Base-by-base conservation (phyloP, 164 flowering plant genomes). In the Buxus sempervirens region DNA sequence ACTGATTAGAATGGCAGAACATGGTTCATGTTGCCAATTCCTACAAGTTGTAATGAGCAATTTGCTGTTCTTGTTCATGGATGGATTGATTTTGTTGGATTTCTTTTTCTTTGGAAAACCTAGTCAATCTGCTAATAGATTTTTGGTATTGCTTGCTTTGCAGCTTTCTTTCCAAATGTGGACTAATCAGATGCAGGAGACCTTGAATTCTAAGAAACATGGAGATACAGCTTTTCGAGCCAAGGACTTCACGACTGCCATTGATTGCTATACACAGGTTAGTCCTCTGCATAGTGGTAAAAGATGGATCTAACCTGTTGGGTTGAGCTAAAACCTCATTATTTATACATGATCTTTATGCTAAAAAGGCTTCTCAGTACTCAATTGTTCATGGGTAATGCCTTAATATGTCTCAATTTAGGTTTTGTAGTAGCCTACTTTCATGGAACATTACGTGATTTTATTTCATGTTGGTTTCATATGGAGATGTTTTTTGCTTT, bases 141-240 rank as follows among this genome's bases (percentile, higher is more conserved):
- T 62, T 20, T 53, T 32, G 48, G 16, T 57, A 3, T 60, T 62
- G 27, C 24, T 27, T n/a, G 13, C 28, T 10, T 27, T 83, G 85
- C 90, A 90, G 96, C 93, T 93, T 68, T 93, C 98, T 42, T 93
- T 93, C 64, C 95, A 90, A 75, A 78, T 93, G 96, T 93, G 98
- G 98, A 88, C 98, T 54, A 86, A 79, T 73, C 95, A 93, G 82
- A 89, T 93, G 88, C 98, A 89, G 74, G 98, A 90, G 69, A 83
- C 93, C 12, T 75, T 90, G 80, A 88, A 86, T 71, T 90, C 83
- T 54, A 93, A 89, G 85, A 93, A 90, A 82, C 89, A 81, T 49
- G 98, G 95, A 41, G 98, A 93, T 73, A 66, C 84, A 19, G 95
- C 98, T 61, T 93, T 93, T 72, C 83, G 90, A 70, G 88, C 88